Evolutionary conservation across 805 yeast species (phyloP).

Genomic region (Tanozyma kutaoensis): DNA sequence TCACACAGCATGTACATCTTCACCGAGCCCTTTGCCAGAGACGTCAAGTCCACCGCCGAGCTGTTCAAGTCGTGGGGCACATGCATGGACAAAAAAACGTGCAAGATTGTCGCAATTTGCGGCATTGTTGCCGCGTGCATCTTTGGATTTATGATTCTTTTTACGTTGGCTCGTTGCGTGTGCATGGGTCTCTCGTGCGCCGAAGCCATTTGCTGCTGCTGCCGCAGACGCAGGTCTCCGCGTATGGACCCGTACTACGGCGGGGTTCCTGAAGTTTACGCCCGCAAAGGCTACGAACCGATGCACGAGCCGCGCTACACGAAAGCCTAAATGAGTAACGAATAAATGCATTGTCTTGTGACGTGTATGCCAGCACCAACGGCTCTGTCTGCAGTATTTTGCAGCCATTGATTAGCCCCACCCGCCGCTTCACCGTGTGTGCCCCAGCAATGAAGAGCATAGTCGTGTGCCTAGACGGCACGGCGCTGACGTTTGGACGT

Average conservation of each 20-base stretch:
- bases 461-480: constrained; percentile 51
- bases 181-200: constrained; percentile 36
- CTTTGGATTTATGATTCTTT: constrained; percentile 41
- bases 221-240: constrained; percentile 23
- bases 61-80: constrained; percentile 59
- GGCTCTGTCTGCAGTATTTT: too few relatives aligned
- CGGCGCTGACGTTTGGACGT: constrained; percentile 44
- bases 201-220: constrained; percentile 37
- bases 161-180: constrained; percentile 40
- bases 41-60: constrained; percentile 26
- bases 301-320: too few relatives aligned
- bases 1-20: constrained; percentile 1
- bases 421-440: too few relatives aligned
- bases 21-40: constrained; percentile 3
- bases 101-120: constrained; percentile 68
- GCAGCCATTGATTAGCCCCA: too few relatives aligned
- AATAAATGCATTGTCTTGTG: too few relatives aligned
- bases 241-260: too few relatives aligned
- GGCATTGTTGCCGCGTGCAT: constrained; percentile 49
- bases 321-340: too few relatives aligned
- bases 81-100: constrained; percentile 65
- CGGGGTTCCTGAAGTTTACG: too few relatives aligned
- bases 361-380: too few relatives aligned
- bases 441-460: too few relatives aligned
- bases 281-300: too few relatives aligned